Evolutionary conservation across 2,329 filamentous ascomycete genomes (phyloP), one percentile per base, ranked within the genome.

Genomic region (Fusarium pininemorale): DNA sequence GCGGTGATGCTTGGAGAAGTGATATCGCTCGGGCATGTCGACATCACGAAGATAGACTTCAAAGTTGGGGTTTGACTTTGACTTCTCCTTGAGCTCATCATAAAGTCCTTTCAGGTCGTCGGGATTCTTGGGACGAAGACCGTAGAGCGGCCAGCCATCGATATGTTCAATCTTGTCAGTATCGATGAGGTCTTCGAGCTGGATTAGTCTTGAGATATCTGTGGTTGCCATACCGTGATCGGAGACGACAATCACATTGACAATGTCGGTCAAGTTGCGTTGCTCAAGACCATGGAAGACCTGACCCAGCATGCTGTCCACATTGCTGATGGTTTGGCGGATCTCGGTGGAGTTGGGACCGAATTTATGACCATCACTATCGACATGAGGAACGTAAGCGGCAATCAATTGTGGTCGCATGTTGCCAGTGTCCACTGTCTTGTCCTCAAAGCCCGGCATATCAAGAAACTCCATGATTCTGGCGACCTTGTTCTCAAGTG

Each of bases 171-270:
- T 91, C 76, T 94, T 88, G 55, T 84, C 85, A 11, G 93, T 87
- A 80, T 98, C 94, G 53, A 98, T 87, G 8, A 98, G 84, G 79
- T 98, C 94, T 73, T 99, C 96, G 6, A 98, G 86, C 82, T 98
- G 96, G 32, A 98, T 88, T 51, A 98, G 85, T 16, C 96, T 90
- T 24, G 91, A 87, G 1, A 89, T 90, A 68, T 95, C 93, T 0
- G 96, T 98, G 0, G 95, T 97, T 3, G 96, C 96, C 96, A 99
- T 99, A 57, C 96, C 96, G 80, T 99, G 96, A 80, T 99, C 96
- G 1, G 95, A 98, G 6, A 99, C 96, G n/a, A 99, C 88, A 39
- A 99, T 91, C 13, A 99, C 89, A 75, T 99, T 99, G 79, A 98
- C 94, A 69, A 99, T 93, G 26, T 92, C 81, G 1, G 95, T 98